These are phyloP conservation scores for Irpex lacteus DNA, from an alignment of 1,284 basidiomycete species.

Conservation along the genomic window DNA sequence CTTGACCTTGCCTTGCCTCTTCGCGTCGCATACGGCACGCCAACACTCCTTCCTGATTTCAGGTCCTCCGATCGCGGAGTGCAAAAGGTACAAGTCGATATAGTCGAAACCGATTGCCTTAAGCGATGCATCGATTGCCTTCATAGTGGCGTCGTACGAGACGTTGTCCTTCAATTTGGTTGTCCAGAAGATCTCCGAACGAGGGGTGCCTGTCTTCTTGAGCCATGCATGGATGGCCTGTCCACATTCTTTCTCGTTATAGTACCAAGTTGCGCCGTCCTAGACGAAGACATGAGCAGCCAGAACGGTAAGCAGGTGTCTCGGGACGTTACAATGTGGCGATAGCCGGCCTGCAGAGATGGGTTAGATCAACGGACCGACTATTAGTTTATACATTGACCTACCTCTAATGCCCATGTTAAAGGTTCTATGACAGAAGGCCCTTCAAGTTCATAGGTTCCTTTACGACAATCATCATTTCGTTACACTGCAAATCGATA, in stretches of 20 bases:
- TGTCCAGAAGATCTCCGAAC: conserved; percentile 63
- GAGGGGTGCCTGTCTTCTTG: conserved; percentile 40
- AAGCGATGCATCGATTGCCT: conserved; percentile 54
- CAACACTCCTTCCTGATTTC: conserved; percentile 53
- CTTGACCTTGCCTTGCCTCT: conserved; percentile 58
- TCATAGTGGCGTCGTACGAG: conserved; percentile 46
- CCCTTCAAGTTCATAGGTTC: conserved; percentile 68
- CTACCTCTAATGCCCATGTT: conserved; percentile 60
- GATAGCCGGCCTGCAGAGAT: conserved; percentile 52
- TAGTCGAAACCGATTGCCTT: conserved; percentile 52
- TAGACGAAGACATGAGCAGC: conserved; percentile 21
- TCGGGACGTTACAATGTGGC: conserved; percentile 51
- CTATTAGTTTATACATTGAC: conserved; percentile 12
- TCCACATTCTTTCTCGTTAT: conserved; percentile 65
- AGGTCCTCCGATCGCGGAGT: conserved; percentile 57
- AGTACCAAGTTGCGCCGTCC: conserved; percentile 66
- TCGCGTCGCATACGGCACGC: conserved; percentile 52
- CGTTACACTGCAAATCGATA: conserved; percentile 8
- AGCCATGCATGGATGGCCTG: conserved; percentile 59
- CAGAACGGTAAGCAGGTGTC: conserved; percentile 17
- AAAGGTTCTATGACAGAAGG: conserved; percentile 55
- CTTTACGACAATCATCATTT: conserved; percentile 25
- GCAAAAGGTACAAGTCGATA: conserved; percentile 71
- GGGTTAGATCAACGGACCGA: background rate
- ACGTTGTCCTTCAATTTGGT: conserved; percentile 66